phyloP scores from a whole-genome alignment of 2,329 filamentous ascomycete genomes.

The Moelleriella libera region DNA sequence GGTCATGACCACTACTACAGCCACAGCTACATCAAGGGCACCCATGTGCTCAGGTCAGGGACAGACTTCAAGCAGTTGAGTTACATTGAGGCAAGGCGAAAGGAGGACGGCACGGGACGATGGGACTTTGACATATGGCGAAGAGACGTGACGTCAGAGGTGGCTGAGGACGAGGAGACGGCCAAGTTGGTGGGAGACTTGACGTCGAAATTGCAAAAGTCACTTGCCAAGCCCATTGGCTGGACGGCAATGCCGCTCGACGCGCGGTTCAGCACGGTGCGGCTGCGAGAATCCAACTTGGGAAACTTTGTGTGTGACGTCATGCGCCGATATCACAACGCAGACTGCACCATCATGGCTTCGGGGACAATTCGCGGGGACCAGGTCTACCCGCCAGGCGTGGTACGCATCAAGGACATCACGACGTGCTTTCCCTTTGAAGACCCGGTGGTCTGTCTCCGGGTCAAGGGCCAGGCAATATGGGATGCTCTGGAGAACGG shows the following conservation, averaged over 20 bases:
- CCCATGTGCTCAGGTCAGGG: slow-evolving; percentile 74
- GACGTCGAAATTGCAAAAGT: slow-evolving; percentile 59
- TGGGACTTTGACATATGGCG: slow-evolving; percentile 74
- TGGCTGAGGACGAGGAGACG: slow-evolving; percentile 49
- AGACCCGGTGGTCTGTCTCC: slow-evolving; percentile 71
- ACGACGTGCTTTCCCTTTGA: slow-evolving; percentile 87
- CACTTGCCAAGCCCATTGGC: slow-evolving; percentile 69
- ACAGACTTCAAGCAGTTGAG: slow-evolving; percentile 88
- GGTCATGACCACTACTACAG: slow-evolving; percentile 85
- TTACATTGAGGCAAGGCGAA: slow-evolving; percentile 65
- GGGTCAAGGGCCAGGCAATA: slow-evolving; percentile 56
- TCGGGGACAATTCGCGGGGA: slow-evolving; percentile 78
- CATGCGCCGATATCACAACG: slow-evolving; percentile 69
- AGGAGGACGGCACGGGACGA: slow-evolving; percentile 23
- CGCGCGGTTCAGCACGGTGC: slow-evolving; percentile 72
- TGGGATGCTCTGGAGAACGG: slow-evolving; percentile 74
- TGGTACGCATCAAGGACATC: slow-evolving; percentile 67
- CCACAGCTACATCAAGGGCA: slow-evolving; percentile 63
- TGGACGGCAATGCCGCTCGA: slow-evolving; percentile 75
- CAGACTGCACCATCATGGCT: slow-evolving; percentile 76
- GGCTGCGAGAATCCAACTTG: slow-evolving; percentile 65
- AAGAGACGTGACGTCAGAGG: slow-evolving; percentile 56
- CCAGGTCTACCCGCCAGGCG: slow-evolving; percentile 72
- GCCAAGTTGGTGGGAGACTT: slow-evolving; percentile 50
- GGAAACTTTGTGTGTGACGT: slow-evolving; percentile 88